phyloP scores from a whole-genome alignment of 2,329 filamentous ascomycete genomes.

The Neofusicoccum parvum region DNA sequence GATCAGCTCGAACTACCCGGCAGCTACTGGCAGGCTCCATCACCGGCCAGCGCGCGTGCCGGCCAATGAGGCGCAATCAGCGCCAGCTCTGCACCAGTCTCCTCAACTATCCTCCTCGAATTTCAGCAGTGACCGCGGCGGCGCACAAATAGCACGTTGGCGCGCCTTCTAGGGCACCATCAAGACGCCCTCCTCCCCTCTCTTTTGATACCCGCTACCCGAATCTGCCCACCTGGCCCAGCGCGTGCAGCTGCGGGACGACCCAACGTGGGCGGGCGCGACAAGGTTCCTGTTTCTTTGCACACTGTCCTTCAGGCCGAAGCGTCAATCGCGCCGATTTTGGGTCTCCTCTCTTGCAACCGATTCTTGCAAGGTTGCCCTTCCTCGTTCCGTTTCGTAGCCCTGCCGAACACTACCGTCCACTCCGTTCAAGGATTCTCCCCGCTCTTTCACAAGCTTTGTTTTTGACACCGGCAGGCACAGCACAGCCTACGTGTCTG shows the following conservation, averaged over 20 bases:
- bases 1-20: conserved; percentile 21
- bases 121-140: conserved; percentile 19
- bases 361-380: conserved; percentile 22
- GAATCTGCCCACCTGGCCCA: not conserved
- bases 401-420: conserved; percentile 36
- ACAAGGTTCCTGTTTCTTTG: conserved; percentile 20
- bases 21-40: conserved; percentile 11
- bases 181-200: conserved; percentile 9
- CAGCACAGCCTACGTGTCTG: conserved; percentile 33
- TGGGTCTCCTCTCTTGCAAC: conserved; percentile 17
- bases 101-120: conserved; percentile 18
- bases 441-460: conserved; percentile 36
- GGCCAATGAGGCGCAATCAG: conserved; percentile 17
- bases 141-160: conserved; percentile 13
- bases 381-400: conserved; percentile 22
- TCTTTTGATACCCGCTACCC: conserved; percentile 16
- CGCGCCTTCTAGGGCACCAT: conserved; percentile 9
- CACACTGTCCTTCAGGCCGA: conserved; percentile 20
- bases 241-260: conserved; percentile 11
- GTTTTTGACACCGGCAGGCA: conserved; percentile 28
- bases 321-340: conserved; percentile 20
- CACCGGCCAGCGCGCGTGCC: conserved; percentile 8
- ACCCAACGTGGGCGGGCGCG: conserved; percentile 21
- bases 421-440: conserved; percentile 32
- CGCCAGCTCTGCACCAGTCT: conserved; percentile 13